Conservation (phyloP, 371 early-diverging fungal species). For the Mucor circinelloides region DNA sequence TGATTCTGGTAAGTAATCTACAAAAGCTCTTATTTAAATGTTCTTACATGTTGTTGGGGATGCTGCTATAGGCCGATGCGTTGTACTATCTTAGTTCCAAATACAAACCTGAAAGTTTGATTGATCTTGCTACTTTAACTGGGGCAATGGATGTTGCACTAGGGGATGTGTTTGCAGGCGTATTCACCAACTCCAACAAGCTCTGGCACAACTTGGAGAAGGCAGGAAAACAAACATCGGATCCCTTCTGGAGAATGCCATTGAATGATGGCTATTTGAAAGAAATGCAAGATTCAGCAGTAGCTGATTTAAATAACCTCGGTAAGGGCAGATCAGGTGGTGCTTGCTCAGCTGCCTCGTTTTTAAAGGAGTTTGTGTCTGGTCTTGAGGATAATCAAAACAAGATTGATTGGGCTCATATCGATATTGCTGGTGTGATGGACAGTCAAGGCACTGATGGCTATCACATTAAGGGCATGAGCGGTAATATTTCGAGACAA, state of each 20-base stretch:
- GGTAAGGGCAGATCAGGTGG: slow-evolving; percentile 80
- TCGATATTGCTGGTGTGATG: slow-evolving; percentile 94
- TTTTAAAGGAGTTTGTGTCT: slow-evolving; percentile 90
- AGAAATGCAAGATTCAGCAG: slow-evolving; percentile 74
- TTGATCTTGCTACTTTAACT: slow-evolving; percentile 91
- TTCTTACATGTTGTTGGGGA: not conserved
- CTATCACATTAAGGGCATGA: slow-evolving; percentile 84
- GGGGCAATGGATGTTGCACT: slow-evolving; percentile 95
- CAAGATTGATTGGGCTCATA: slow-evolving; percentile 71
- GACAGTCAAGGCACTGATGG: slow-evolving; percentile 62
- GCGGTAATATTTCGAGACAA: slow-evolving; percentile 52
- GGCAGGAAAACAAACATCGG: slow-evolving; percentile 71
- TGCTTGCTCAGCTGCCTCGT: slow-evolving; percentile 92
- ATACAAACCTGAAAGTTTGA: slow-evolving; percentile 68
- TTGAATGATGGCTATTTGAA: slow-evolving; percentile 75
- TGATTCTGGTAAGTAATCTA: slow-evolving; percentile 52
- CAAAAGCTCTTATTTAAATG: not conserved
- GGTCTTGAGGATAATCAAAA: not conserved
- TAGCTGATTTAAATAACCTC: slow-evolving; percentile 89
- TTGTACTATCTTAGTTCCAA: slow-evolving; percentile 77
- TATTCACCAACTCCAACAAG: slow-evolving; percentile 80
- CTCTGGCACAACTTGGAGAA: slow-evolving; percentile 74
- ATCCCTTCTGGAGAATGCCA: slow-evolving; percentile 97
- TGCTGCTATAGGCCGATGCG: slow-evolving; percentile 73
- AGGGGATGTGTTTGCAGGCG: slow-evolving; percentile 88